These are phyloP conservation scores for Flaveria bidentis DNA, from an alignment of 129 eudicot species.

Conservation along the genomic window DNA sequence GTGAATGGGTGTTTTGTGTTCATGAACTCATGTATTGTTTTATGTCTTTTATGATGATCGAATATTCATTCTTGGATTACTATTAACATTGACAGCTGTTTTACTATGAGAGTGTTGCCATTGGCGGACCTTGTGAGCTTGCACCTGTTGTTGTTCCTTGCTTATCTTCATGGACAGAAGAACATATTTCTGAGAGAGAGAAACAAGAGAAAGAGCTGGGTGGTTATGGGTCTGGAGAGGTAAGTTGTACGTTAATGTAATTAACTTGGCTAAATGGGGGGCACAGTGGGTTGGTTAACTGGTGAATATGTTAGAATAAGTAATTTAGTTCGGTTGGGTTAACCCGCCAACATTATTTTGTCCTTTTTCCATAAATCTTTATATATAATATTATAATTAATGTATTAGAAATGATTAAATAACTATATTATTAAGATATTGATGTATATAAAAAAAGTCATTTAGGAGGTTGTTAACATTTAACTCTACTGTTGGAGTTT, in stretches of 20 bases:
- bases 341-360: neutral
- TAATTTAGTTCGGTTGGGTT: neutral
- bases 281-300: neutral
- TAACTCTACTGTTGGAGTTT: neutral
- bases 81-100: constrained; percentile 50
- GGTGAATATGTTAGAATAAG: neutral
- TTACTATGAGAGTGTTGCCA: constrained; percentile 80
- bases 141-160: constrained; percentile 62
- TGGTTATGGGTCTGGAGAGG: constrained; percentile 85
- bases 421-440: neutral
- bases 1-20: constrained; percentile 36
- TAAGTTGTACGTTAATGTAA: constrained; percentile 30
- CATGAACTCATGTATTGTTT: neutral
- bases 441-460: neutral
- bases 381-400: neutral
- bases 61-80: neutral
- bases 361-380: neutral
- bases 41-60: neutral
- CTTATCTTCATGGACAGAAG: constrained; percentile 75
- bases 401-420: neutral
- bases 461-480: neutral
- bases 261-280: neutral
- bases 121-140: constrained; percentile 57
- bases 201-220: constrained; percentile 79
- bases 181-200: constrained; percentile 74